Conservation (phyloP, 129 eudicot species). For the Dittrichia graveolens region DNA sequence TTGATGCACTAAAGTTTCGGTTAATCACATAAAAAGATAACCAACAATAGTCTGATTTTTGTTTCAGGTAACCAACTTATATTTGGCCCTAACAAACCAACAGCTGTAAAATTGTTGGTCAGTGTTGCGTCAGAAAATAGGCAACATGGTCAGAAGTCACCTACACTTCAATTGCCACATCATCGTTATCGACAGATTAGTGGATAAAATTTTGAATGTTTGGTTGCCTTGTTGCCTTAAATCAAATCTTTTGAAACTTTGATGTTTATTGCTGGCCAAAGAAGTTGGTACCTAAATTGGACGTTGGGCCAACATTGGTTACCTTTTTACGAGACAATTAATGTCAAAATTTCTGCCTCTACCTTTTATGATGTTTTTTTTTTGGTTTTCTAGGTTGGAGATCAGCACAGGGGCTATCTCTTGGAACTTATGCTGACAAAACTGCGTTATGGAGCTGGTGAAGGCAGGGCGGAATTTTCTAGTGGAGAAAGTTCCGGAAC, state of each 20-base stretch:
- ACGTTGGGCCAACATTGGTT: neutral
- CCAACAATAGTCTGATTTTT: neutral
- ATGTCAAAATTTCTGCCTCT: neutral
- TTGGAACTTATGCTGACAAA: constrained; percentile 94
- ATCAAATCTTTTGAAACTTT: neutral
- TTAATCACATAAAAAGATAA: neutral
- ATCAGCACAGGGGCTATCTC: constrained; percentile 91
- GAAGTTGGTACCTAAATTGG: neutral
- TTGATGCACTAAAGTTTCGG: neutral
- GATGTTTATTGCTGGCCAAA: neutral
- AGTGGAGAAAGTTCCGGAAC: constrained; percentile 90
- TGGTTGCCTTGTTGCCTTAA: neutral
- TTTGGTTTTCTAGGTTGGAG: constrained; percentile 72
- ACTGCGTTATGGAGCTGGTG: constrained; percentile 97
- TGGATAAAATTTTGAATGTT: neutral
- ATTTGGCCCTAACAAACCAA: neutral
- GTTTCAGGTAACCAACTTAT: neutral
- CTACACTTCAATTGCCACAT: neutral
- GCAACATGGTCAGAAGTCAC: neutral
- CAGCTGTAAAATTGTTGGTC: neutral
- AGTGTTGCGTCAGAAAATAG: neutral
- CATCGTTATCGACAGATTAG: neutral
- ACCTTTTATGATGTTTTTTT: constrained; percentile 17
- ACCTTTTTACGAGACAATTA: neutral
- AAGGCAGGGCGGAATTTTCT: constrained; percentile 76